Evolutionary conservation across 208 protist species (phyloP).

Genomic region (Trypanosoma mega): DNA sequence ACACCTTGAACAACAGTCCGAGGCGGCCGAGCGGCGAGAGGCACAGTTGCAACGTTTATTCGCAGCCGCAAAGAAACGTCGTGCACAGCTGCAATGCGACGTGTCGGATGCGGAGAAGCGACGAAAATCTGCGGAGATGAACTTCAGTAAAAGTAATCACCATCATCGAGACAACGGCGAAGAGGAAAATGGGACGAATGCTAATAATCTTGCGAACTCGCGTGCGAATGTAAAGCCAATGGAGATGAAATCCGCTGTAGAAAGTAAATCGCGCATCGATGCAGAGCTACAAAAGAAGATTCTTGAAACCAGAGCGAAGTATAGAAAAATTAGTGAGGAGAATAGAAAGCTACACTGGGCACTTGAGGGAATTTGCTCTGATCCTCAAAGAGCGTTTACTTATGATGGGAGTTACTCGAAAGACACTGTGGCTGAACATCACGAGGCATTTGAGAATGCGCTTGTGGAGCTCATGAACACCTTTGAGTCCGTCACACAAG

Average conservation of each 20-base stretch:
- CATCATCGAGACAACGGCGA: no score
- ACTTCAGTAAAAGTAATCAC: no score
- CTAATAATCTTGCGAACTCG: no score
- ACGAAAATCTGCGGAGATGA: no score
- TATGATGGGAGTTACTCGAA: neutral
- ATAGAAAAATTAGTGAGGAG: slow-evolving; percentile 13
- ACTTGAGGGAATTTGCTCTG: slow-evolving; percentile 8
- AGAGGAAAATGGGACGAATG: no score
- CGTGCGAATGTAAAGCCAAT: neutral
- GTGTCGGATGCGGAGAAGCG: slow-evolving; percentile 3
- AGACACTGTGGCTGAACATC: neutral
- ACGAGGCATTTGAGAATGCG: slow-evolving; percentile 13
- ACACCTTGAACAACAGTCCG: slow-evolving; percentile 8
- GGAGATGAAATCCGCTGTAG: neutral
- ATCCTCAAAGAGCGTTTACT: slow-evolving; percentile 10
- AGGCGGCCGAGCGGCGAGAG: slow-evolving; percentile 7
- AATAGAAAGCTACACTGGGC: neutral
- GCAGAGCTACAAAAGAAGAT: slow-evolving; percentile 11
- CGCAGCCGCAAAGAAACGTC: slow-evolving; percentile 13
- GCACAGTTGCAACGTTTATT: neutral
- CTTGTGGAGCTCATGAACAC: slow-evolving; percentile 22
- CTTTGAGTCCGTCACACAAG: slow-evolving; percentile 15
- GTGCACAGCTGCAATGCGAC: slow-evolving; percentile 6
- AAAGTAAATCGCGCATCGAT: neutral
- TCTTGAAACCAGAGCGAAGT: neutral